These are phyloP conservation scores for Mycena sp. DNA, from an alignment of 1,284 basidiomycete genomes.

Conservation along the genomic window DNA sequence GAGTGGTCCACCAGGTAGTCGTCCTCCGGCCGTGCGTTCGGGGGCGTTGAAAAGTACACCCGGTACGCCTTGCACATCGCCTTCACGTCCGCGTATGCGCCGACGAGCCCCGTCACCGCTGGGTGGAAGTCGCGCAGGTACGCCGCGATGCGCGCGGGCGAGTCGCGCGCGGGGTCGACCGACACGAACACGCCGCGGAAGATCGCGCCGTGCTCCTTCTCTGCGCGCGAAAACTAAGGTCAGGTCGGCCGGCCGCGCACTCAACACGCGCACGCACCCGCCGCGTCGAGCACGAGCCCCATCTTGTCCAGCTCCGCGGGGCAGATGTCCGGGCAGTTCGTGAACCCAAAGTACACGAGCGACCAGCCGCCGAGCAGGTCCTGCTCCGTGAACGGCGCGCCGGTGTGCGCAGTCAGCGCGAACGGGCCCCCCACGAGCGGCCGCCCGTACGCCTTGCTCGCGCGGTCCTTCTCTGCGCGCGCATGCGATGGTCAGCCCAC, in stretches of 20 bases:
- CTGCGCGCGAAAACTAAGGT: constrained; percentile 47
- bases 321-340: constrained; percentile 98
- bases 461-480: constrained; percentile 73
- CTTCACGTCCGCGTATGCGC: constrained; percentile 89
- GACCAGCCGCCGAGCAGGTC: constrained; percentile 89
- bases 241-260: background rate
- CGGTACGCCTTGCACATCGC: constrained; percentile 94
- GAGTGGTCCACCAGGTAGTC: constrained; percentile 98
- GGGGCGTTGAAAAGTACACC: constrained; percentile 98
- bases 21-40: constrained; percentile 83
- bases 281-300: constrained; percentile 79
- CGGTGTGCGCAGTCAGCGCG: constrained; percentile 72
- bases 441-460: constrained; percentile 65
- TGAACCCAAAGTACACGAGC: constrained; percentile 97
- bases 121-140: constrained; percentile 92
- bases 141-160: constrained; percentile 64
- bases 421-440: constrained; percentile 94
- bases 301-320: constrained; percentile 99
- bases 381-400: constrained; percentile 82
- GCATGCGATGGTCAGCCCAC: no score
- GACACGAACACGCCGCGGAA: constrained; percentile 93
- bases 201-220: constrained; percentile 69
- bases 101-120: constrained; percentile 88
- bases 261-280: constrained; percentile 61
- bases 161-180: constrained; percentile 95